Evolutionary conservation across 139 green algal species (phyloP), one percentile per base, ranked within the genome.

Genomic region (Deuterostichococcus epilithicus): DNA sequence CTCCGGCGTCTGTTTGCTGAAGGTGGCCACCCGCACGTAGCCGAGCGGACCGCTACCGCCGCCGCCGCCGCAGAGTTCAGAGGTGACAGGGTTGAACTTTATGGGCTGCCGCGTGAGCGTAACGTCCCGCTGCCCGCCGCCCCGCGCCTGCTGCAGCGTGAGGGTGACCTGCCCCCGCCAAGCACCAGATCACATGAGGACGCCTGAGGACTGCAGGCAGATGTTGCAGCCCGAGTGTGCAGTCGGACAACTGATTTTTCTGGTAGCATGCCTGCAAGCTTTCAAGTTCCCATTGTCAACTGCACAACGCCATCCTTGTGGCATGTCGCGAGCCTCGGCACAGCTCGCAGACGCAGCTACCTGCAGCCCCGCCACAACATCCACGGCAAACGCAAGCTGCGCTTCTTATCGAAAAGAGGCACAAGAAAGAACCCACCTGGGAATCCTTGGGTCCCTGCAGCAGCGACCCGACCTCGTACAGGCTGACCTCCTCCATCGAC

Each of bases 11-110:
- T 92, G 88, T 69, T 85, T 88, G 86, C 91, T 97, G 86, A 98
- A 98, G 35, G 90, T 94, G 35, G 92, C 80, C 15, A 98, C 78
- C 0, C 90, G 84, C 63, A 98, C 90, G 82, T 97, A 97, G 25
- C 90, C 93, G 32, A 97, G 71, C 44, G 65, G 25, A 5, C 60
- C 44, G 45, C 70, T 26, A 79, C 63, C 63, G 72, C 70, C 75
- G n/a, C 72, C 68, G 77, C 77, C 60, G 6, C 1, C 73, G 86
- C 94, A 98, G 3, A 89, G 70, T 37, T 80, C 74, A 6, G 76
- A 92, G 1, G 80, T 80, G 22, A 98, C 94, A 0, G 92, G 90
- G 58, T 94, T 94, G 69, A 97, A 81, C 2, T 52, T 47, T 37
- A 98, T 89, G 32, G 71, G 80, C 72, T 87, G 39, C 3, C 91